A percentile compares a stretch with the other conserved stretches of the same genome.
phyloP scores from a whole-genome alignment of 2,329 filamentous ascomycete genomes.

The Talaromyces rugulosus region DNA sequence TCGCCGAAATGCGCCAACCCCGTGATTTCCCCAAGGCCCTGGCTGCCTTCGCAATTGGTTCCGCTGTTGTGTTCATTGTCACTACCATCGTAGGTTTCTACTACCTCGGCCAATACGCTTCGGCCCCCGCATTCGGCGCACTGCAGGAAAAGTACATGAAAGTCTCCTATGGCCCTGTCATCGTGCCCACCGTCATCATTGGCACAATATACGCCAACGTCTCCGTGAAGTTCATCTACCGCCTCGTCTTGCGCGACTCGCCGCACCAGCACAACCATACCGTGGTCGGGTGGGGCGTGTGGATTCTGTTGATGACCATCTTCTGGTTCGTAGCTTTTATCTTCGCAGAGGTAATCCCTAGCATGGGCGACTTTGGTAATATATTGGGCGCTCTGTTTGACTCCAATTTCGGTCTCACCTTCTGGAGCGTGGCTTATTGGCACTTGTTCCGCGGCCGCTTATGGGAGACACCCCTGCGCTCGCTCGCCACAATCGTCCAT shows the following conservation, averaged over 20 bases:
- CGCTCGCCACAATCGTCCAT: conserved; percentile 43
- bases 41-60: conserved; percentile 43
- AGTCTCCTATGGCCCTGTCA: conserved; percentile 48
- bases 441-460: conserved; percentile 39
- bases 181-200: conserved; percentile 47
- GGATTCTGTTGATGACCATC: conserved; percentile 37
- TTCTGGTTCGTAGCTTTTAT: conserved; percentile 45
- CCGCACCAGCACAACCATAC: conserved; percentile 46
- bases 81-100: conserved; percentile 47
- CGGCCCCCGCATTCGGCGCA: conserved; percentile 47
- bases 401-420: conserved; percentile 50
- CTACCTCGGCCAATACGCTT: conserved; percentile 48
- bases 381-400: conserved; percentile 47
- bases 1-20: conserved; percentile 48
- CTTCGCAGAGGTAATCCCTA: conserved; percentile 47
- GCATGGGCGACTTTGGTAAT: conserved; percentile 49
- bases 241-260: conserved; percentile 40
- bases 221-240: conserved; percentile 45
- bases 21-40: conserved; percentile 50
- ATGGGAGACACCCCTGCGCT: conserved; percentile 32
- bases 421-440: conserved; percentile 48
- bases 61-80: conserved; percentile 46
- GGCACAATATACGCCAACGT: conserved; percentile 50
- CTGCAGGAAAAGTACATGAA: conserved; percentile 46
- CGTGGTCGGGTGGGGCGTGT: conserved; percentile 43